A percentile compares a stretch with the other conserved stretches of the same genome.
Conservation (phyloP, 805 yeast genomes). For the Cyberlindnera meyerae region DNA sequence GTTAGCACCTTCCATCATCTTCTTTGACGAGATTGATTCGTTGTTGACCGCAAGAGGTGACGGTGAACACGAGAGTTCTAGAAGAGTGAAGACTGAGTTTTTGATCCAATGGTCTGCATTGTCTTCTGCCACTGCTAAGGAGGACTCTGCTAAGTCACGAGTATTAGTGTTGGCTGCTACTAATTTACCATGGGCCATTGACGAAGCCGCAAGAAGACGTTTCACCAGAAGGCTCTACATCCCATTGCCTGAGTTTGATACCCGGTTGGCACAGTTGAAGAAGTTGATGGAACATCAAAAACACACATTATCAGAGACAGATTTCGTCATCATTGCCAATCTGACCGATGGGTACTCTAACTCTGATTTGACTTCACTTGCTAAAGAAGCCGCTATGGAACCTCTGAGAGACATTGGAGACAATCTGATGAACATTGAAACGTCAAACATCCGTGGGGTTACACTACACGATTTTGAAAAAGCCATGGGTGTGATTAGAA, state of each 20-base stretch:
- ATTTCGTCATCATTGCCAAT: slow-evolving; percentile 52
- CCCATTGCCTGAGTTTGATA: slow-evolving; percentile 86
- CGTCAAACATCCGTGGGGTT: slow-evolving; percentile 76
- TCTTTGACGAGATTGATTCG: slow-evolving; percentile 95
- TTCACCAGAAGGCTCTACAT: slow-evolving; percentile 90
- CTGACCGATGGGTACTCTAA: slow-evolving; percentile 87
- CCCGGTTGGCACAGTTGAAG: slow-evolving; percentile 65
- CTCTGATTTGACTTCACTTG: slow-evolving; percentile 85
- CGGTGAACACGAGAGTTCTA: slow-evolving; percentile 81
- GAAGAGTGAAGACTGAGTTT: slow-evolving; percentile 90
- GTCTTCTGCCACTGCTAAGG: slow-evolving; percentile 66
- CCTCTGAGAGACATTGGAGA: slow-evolving; percentile 90
- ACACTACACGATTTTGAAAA: slow-evolving; percentile 64
- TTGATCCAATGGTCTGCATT: slow-evolving; percentile 92
- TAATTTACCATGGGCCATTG: slow-evolving; percentile 94
- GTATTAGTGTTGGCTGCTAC: slow-evolving; percentile 93
- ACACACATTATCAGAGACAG: slow-evolving; percentile 60
- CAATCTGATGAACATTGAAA: slow-evolving; percentile 58
- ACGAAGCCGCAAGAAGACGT: slow-evolving; percentile 93
- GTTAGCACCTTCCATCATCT: slow-evolving; percentile 87
- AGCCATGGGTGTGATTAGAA: slow-evolving; percentile 76
- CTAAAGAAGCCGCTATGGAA: slow-evolving; percentile 98
- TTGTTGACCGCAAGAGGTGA: slow-evolving; percentile 69
- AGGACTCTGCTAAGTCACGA: slow-evolving; percentile 43
- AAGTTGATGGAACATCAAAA: slow-evolving; percentile 68